phyloP scores from a whole-genome alignment of 176 grass and related monocot species.

The Zoysia pacifica region DNA sequence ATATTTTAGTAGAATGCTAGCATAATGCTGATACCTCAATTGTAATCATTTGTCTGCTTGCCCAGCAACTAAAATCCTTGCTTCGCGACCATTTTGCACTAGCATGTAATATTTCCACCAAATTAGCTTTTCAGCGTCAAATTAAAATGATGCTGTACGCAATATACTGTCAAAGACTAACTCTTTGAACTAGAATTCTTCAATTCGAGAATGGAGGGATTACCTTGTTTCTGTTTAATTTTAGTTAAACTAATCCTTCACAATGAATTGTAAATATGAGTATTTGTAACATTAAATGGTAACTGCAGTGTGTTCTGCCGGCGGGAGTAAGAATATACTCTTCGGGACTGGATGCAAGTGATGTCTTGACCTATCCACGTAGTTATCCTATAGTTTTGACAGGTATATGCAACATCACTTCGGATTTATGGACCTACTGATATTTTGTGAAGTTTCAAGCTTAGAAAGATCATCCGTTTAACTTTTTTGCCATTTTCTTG shows the following conservation, averaged over 20 bases:
- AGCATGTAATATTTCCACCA: constrained; percentile 2
- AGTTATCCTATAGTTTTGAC: constrained; percentile 99
- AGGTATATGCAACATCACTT: constrained; percentile 49
- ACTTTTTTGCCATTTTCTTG: constrained; percentile 48
- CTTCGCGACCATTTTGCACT: constrained; percentile 1
- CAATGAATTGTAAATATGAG: constrained; percentile 33
- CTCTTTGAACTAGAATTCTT: neutral
- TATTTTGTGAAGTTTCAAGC: constrained; percentile 18
- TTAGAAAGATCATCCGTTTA: constrained; percentile 14
- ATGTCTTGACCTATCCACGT: constrained; percentile 72
- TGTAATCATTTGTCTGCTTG: constrained; percentile 9
- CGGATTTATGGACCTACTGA: neutral
- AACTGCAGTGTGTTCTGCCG: constrained; percentile 95
- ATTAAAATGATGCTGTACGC: neutral
- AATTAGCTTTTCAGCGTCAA: constrained; percentile 3
- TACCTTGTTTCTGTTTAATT: constrained; percentile 31
- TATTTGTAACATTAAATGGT: constrained; percentile 29
- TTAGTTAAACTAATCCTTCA: neutral
- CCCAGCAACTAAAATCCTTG: constrained; percentile 3
- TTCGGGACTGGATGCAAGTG: constrained; percentile 66
- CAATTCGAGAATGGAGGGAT: too few species aligned
- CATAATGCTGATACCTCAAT: neutral
- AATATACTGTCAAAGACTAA: neutral
- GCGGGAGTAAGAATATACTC: constrained; percentile 98
- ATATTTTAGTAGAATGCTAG: constrained; percentile 11